These are phyloP conservation scores for Suhomyces xylopsoci DNA, from an alignment of 805 yeast species.

Conservation along the genomic window DNA sequence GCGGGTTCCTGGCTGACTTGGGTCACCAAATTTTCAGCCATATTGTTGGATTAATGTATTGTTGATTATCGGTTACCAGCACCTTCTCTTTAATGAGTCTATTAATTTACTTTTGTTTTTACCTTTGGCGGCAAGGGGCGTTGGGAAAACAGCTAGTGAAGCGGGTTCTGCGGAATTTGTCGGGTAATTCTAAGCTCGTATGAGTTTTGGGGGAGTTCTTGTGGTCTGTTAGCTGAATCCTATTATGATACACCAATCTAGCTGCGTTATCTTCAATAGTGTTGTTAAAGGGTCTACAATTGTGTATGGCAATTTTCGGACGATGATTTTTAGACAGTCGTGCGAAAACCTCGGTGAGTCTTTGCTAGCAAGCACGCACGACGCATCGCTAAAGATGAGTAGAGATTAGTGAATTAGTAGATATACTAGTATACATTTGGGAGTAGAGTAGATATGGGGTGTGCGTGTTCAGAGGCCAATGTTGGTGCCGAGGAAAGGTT, in stretches of 20 bases:
- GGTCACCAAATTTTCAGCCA: constrained; percentile 59
- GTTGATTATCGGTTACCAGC: constrained; percentile 16
- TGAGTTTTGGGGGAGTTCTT: not conserved
- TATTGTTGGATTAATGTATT: constrained; percentile 6
- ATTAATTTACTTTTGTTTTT: not conserved
- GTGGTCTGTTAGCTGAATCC: not conserved
- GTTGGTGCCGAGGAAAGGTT: not conserved
- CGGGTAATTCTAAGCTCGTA: not conserved
- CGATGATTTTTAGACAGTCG: not conserved
- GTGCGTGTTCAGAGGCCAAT: constrained; percentile 7
- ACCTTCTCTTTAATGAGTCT: constrained; percentile 8
- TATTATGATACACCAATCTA: not conserved
- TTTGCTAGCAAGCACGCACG: not conserved
- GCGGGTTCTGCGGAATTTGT: not conserved
- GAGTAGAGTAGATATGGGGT: not conserved
- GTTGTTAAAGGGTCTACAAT: not conserved
- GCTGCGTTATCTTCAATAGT: not conserved
- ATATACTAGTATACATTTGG: not conserved
- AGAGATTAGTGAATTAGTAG: not conserved
- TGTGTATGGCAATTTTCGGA: not conserved
- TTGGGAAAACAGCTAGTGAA: not conserved
- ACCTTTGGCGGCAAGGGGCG: not conserved
- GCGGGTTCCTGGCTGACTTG: constrained; percentile 58
- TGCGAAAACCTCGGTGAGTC: not conserved
- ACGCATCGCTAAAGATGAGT: not conserved